A percentile compares a stretch with the other conserved stretches of the same genome.
Conservation (phyloP, 1,284 basidiomycete species). For the Hypsizygus ulmarius region DNA sequence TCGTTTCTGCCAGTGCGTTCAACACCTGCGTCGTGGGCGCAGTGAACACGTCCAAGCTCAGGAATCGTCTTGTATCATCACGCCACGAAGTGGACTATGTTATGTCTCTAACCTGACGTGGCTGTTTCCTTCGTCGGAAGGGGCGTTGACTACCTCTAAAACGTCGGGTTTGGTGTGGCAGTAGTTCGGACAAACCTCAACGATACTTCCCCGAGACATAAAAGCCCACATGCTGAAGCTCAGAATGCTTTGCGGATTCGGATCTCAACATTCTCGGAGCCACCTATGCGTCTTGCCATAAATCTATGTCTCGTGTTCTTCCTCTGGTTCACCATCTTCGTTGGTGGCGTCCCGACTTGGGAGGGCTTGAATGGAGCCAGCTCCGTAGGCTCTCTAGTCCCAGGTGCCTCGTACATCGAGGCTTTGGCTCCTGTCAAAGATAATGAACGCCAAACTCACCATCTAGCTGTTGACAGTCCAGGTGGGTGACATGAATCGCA, state of each 20-base stretch:
- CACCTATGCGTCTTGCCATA: constrained; percentile 1
- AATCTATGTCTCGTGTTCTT: constrained; percentile 21
- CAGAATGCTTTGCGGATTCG: background rate
- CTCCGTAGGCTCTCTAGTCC: constrained; percentile 47
- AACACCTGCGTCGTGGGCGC: too few relatives aligned
- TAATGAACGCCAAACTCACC: constrained; percentile 25
- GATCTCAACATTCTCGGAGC: background rate
- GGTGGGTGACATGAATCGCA: constrained; percentile 22
- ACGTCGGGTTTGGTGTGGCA: constrained; percentile 5
- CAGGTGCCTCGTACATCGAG: constrained; percentile 46
- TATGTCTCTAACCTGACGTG: constrained; percentile 1
- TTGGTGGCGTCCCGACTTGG: constrained; percentile 45
- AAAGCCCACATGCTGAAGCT: background rate
- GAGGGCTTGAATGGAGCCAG: constrained; percentile 39
- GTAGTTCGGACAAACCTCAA: constrained; percentile 14
- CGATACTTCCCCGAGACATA: constrained; percentile 15
- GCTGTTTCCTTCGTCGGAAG: background rate
- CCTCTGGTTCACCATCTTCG: constrained; percentile 25
- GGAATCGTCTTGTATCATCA: too few relatives aligned
- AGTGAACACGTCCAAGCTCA: too few relatives aligned
- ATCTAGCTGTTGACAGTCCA: constrained; percentile 36
- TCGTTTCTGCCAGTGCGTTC: too few relatives aligned
- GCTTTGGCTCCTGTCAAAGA: constrained; percentile 35
- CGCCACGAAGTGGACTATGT: too few relatives aligned
- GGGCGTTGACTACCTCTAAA: background rate